phyloP scores from a whole-genome alignment of 225 moss, liverwort and hornwort species.

The Thuidium tamariscinum region DNA sequence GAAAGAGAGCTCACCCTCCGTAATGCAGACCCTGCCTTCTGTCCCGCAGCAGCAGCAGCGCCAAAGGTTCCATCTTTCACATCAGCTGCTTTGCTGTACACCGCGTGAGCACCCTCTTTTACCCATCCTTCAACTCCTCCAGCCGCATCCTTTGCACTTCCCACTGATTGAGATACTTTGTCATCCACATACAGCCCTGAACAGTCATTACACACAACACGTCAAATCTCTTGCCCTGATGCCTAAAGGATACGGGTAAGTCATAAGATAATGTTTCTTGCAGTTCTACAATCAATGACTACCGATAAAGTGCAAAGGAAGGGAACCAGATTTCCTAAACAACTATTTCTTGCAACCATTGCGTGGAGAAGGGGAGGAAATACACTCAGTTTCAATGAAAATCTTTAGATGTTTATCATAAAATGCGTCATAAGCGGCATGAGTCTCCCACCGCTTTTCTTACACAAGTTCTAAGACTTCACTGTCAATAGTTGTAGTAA shows the following conservation, averaged over 20 bases:
- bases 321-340: too few relatives aligned
- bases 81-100: constrained; percentile 10
- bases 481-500: not conserved
- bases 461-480: not conserved
- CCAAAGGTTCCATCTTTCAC: constrained; percentile 7
- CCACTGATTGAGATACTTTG: constrained; percentile 8
- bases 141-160: constrained; percentile 12
- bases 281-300: not conserved
- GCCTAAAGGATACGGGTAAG: too few relatives aligned
- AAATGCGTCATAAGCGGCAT: not conserved
- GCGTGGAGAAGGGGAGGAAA: too few relatives aligned
- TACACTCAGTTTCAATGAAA: not conserved
- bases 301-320: not conserved
- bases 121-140: constrained; percentile 21
- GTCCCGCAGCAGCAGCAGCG: constrained; percentile 11
- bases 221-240: not conserved
- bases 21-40: constrained; percentile 11
- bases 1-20: not conserved
- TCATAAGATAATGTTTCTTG: not conserved
- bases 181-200: constrained; percentile 17
- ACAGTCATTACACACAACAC: not conserved
- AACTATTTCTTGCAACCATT: not conserved
- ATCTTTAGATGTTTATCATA: not conserved
- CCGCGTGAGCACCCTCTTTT: constrained; percentile 15
- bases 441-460: not conserved